Conservation (phyloP, 2,329 filamentous ascomycete species). For the Thermoascus crustaceus region DNA sequence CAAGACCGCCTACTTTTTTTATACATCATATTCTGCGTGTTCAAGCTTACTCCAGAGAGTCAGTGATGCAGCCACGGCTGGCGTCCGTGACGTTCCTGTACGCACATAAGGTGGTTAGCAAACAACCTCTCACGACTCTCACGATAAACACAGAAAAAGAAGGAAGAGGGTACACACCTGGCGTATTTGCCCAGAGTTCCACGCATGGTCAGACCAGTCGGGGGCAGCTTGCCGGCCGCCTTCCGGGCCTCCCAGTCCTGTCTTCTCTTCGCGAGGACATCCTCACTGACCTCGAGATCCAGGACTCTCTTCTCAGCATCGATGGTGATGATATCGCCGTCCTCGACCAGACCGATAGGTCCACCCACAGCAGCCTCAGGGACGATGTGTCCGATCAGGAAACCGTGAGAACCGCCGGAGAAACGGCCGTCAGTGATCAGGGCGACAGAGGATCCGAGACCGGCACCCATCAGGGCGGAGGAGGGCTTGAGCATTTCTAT, state of each 20-base stretch:
- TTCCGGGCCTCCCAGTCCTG: conserved; percentile 50
- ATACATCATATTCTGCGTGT: not conserved
- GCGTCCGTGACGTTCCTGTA: conserved; percentile 37
- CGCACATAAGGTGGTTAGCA: conserved; percentile 1
- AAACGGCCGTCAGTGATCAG: conserved; percentile 60
- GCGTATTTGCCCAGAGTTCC: conserved; percentile 68
- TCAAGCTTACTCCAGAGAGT: conserved; percentile 27
- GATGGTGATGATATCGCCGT: conserved; percentile 74
- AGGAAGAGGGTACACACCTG: conserved; percentile 19
- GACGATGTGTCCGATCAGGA: conserved; percentile 80
- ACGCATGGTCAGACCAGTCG: conserved; percentile 50
- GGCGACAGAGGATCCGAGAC: conserved; percentile 60
- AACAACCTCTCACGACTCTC: not conserved
- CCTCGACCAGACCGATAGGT: conserved; percentile 71
- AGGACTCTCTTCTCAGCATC: conserved; percentile 65
- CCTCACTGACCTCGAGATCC: conserved; percentile 58
- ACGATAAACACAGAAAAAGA: not conserved
- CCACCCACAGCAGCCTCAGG: conserved; percentile 81
- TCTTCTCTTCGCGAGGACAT: conserved; percentile 53
- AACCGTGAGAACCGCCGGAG: conserved; percentile 70
- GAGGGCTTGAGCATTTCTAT: conserved; percentile 64
- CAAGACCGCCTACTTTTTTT: not conserved
- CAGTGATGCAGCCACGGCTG: conserved; percentile 42
- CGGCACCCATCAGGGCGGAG: conserved; percentile 65
- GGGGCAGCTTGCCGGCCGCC: conserved; percentile 29